These are phyloP conservation scores for Chaetoceros muelleri DNA, from an alignment of 108 stramenopile genomes.

Conservation along the genomic window DNA sequence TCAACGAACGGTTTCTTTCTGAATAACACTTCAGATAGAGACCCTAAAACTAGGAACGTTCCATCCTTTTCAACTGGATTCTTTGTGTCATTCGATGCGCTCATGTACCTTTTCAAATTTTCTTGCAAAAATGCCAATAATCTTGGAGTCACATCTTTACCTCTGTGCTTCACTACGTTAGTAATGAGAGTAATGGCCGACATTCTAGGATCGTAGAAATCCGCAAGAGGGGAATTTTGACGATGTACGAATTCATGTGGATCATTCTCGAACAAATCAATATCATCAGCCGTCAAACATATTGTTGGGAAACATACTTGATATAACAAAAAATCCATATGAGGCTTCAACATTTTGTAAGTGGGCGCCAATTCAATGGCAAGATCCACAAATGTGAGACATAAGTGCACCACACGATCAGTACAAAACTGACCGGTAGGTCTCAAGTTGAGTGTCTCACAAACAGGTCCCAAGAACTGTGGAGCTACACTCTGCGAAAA, in stretches of 20 bases:
- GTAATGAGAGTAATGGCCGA: conserved; percentile 88
- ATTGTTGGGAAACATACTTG: conserved; percentile 93
- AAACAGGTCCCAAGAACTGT: conserved; percentile 73
- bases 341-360: conserved; percentile 95
- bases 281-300: conserved; percentile 78
- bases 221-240: conserved; percentile 87
- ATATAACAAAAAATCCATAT: conserved; percentile 94
- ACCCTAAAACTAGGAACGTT: conserved; percentile 82
- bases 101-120: conserved; percentile 69
- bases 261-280: conserved; percentile 87
- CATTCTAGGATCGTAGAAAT: conserved; percentile 91
- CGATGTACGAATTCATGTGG: conserved; percentile 94
- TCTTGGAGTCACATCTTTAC: conserved; percentile 82
- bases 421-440: conserved; percentile 88
- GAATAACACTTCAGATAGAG: conserved; percentile 62
- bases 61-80: conserved; percentile 92
- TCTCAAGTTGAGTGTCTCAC: conserved; percentile 83
- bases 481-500: conserved; percentile 85
- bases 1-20: conserved; percentile 70
- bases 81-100: conserved; percentile 47
- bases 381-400: conserved; percentile 84
- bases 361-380: conserved; percentile 88
- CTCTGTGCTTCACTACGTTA: conserved; percentile 86
- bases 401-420: conserved; percentile 88
- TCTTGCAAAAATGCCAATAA: conserved; percentile 72